Evolutionary conservation across 805 yeast species (phyloP).

Genomic region (Saturnispora hagleri): DNA sequence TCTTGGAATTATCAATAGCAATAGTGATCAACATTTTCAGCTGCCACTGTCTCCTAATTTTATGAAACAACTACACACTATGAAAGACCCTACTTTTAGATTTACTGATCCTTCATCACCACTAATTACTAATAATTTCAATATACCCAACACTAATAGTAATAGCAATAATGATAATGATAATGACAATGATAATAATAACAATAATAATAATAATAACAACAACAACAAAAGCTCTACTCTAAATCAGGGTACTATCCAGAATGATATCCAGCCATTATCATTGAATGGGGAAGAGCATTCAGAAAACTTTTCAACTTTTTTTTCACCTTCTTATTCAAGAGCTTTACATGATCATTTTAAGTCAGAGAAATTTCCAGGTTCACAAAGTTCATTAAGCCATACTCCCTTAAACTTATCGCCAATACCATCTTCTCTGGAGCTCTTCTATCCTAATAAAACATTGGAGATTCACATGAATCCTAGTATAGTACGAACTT

Average conservation of each 20-base stretch:
- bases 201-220: conserved; percentile 3
- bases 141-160: not conserved
- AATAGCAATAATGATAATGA: not conserved
- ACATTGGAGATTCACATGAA: conserved; percentile 17
- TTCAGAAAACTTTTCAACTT: conserved; percentile 8
- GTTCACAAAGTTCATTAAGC: not conserved
- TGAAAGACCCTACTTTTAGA: not conserved
- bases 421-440: not conserved
- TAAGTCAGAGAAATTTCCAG: conserved; percentile 1
- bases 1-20: not conserved
- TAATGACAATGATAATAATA: not conserved
- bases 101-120: not conserved
- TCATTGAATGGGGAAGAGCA: conserved; percentile 9
- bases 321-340: conserved; percentile 22
- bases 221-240: conserved; percentile 11
- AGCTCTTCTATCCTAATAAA: not conserved
- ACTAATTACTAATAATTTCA: not conserved
- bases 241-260: conserved; percentile 2
- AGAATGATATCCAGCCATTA: conserved; percentile 3
- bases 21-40: not conserved
- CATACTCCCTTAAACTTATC: not conserved
- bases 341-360: conserved; percentile 19
- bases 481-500: conserved; percentile 23
- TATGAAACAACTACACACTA: not conserved
- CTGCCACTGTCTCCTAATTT: not conserved